Evolutionary conservation across 768 basidiomycete genomes (phyloP), one percentile per base, ranked within the genome.

Genomic region (Podaxis sp.): DNA sequence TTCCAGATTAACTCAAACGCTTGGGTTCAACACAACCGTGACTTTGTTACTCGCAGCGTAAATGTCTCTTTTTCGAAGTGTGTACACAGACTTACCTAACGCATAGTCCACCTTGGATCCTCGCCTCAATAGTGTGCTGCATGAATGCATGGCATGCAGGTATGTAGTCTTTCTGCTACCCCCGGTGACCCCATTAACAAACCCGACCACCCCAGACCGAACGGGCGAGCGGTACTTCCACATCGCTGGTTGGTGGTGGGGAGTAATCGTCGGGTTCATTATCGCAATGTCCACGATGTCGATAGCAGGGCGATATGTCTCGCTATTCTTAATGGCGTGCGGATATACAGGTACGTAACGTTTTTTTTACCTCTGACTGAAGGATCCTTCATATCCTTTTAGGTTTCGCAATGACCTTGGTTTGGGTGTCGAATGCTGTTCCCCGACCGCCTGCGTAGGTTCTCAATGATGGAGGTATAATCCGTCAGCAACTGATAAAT

Each of bases 201-300:
- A 44, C 15, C 28, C 15, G 39, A 30, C 38, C 49, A 33, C 36
- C 3, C 44, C 28, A 76, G 86, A 87, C 65, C 72, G 71, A 52
- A 83, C 82, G 2, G 86, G 85, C 0, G 87, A 87, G 71, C 80
- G 85, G 4, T 87, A 81, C 72, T 84, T 84, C 77, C 87, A 87
- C 69, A 74, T 80, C 61, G 71, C 74, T 3, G 72, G 68, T 3
- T 80, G 79, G 72, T 85, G 83, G 84, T 85, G 84, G 84, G 80
- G 73, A 2, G 79, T 79, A 53, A 83, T 87, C 2, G 38, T 84
- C 3, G 87, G 83, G 1, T 87, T 81, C 64, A 82, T 87, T 61
- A 84, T 88, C 61, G 80, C 78, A 3, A 68, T 86, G 24, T 79
- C 78, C 2, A 87, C 85, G 0, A 77, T 78, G 73, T 72, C 70